phyloP scores from a whole-genome alignment of 163 green algal genomes.

The Smithsoniella earleae region DNA sequence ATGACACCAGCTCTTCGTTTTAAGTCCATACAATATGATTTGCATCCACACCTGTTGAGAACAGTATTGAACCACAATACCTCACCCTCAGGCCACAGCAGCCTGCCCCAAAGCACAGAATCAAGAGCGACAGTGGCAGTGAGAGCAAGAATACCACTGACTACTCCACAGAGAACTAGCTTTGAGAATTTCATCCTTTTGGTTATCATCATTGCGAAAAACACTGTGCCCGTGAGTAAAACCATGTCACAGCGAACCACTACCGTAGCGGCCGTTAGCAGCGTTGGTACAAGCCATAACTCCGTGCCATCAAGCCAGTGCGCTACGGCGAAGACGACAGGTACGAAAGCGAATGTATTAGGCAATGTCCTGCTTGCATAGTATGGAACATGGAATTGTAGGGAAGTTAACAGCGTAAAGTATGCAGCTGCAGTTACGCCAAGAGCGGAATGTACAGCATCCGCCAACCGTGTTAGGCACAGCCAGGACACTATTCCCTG shows the following conservation, averaged over 20 bases:
- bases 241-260: conserved; percentile 65
- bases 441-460: conserved; percentile 14
- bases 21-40: too few relatives aligned
- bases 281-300: conserved; percentile 31
- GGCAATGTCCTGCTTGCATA: conserved; percentile 65
- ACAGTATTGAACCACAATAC: conserved; percentile 80
- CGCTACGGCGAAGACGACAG: conserved; percentile 45
- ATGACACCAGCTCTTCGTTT: too few relatives aligned
- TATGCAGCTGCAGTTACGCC: conserved; percentile 11
- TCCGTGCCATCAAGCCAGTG: conserved; percentile 39
- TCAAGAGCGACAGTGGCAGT: conserved; percentile 50
- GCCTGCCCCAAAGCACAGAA: conserved; percentile 60
- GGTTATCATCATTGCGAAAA: conserved; percentile 47
- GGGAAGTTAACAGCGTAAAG: conserved; percentile 41
- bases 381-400: conserved; percentile 78
- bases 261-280: conserved; percentile 43
- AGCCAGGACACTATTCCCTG: conserved; percentile 26
- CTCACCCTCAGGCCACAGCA: conserved; percentile 71
- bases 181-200: conserved; percentile 30
- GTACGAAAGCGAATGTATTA: conserved; percentile 63
- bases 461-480: conserved; percentile 32
- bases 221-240: conserved; percentile 44
- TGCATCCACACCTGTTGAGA: conserved; percentile 61
- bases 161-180: conserved; percentile 32
- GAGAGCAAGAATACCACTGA: conserved; percentile 35